These are phyloP conservation scores for Aureobasidium sp. DNA, from an alignment of 2,329 filamentous ascomycete species.

Conservation along the genomic window DNA sequence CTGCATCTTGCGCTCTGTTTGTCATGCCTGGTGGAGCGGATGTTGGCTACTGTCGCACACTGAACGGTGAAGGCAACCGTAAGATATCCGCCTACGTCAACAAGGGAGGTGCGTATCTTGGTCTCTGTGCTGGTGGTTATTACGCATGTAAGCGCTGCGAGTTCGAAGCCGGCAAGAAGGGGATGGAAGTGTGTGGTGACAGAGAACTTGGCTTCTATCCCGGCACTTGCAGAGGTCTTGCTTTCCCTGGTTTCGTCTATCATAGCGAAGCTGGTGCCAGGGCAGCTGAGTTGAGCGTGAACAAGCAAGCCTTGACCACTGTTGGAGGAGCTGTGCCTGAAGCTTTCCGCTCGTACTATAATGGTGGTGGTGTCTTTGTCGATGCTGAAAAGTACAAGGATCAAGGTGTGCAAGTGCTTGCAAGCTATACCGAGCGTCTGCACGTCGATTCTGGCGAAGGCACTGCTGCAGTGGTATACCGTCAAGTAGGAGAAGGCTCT, in stretches of 20 bases:
- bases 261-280: constrained; percentile 77
- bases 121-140: constrained; percentile 91
- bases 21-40: constrained; percentile 95
- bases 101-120: constrained; percentile 76
- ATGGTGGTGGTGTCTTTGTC: constrained; percentile 90
- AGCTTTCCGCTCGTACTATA: constrained; percentile 75
- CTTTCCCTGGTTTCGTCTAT: constrained; percentile 86
- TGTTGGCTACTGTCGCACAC: constrained; percentile 75
- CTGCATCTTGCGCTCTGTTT: constrained; percentile 74
- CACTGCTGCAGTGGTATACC: constrained; percentile 74
- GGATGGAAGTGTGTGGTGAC: constrained; percentile 76
- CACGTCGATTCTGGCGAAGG: constrained; percentile 68
- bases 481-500: constrained; percentile 72
- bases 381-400: constrained; percentile 58
- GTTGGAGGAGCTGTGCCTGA: constrained; percentile 47
- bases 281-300: constrained; percentile 61
- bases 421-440: constrained; percentile 67
- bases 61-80: constrained; percentile 84
- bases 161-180: constrained; percentile 78
- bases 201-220: constrained; percentile 86
- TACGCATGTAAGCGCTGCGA: constrained; percentile 78
- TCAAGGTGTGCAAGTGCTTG: constrained; percentile 70
- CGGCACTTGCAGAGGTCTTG: constrained; percentile 74
- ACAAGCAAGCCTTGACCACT: constrained; percentile 50
- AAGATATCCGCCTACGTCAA: constrained; percentile 80